Evolutionary conservation across 768 basidiomycete genomes (phyloP).

Genomic region (Termitomyces sp.): DNA sequence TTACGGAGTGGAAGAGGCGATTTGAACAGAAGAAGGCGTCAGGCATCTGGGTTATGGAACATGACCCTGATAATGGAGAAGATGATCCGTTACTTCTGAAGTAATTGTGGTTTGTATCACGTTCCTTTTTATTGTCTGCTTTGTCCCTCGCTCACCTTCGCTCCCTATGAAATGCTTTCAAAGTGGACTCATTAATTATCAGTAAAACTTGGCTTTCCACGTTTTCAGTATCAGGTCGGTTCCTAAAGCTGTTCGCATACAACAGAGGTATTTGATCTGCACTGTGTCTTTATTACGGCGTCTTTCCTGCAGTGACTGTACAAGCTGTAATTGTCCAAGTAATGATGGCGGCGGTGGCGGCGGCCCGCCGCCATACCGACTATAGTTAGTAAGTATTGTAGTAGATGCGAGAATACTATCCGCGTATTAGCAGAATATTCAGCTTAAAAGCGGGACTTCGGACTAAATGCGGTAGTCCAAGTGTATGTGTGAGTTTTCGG

Average conservation of each 20-base stretch:
- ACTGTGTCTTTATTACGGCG: not conserved
- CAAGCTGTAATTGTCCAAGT: too few relatives aligned
- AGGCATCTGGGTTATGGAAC: constrained; percentile 8
- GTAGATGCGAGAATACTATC: not conserved
- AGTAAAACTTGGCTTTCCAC: too few relatives aligned
- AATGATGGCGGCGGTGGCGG: not conserved
- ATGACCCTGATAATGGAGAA: constrained; percentile 14
- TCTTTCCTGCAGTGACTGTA: too few relatives aligned
- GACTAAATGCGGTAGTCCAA: not conserved
- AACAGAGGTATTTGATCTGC: too few relatives aligned
- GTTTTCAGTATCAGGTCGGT: too few relatives aligned
- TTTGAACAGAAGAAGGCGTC: constrained; percentile 3
- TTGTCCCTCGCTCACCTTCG: not conserved
- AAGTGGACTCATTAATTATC: not conserved
- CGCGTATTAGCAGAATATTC: not conserved
- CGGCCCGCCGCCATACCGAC: not conserved
- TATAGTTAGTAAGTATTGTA: not conserved
- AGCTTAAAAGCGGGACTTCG: not conserved
- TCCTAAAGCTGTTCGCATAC: not conserved
- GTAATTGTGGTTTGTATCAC: not conserved
- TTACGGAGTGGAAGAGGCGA: constrained; percentile 5
- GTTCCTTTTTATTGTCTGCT: not conserved
- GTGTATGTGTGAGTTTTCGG: not conserved
- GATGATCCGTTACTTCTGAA: constrained; percentile 15
- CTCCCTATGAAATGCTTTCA: not conserved